Percentiles rank a stretch among this genome's conserved stretches.
Evolutionary conservation across 208 protist genomes (phyloP).

Genomic region (Trypanosoma scelopori): DNA sequence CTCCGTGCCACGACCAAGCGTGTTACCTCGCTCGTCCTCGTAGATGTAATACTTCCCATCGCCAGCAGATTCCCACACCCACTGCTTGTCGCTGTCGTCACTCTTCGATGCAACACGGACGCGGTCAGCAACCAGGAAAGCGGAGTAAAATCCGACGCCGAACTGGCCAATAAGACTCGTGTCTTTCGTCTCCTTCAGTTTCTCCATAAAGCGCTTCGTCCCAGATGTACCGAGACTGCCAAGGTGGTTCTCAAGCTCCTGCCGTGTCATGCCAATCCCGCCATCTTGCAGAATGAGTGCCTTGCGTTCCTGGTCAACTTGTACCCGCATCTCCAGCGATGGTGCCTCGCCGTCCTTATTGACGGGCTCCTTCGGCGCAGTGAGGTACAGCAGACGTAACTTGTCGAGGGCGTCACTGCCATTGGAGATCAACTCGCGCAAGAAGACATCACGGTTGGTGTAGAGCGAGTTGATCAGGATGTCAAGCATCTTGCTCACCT

Average conservation of each 20-base stretch:
- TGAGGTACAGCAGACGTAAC: conserved; percentile 98
- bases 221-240: conserved; percentile 99
- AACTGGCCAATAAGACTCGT: conserved; percentile 99
- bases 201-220: conserved; percentile 96
- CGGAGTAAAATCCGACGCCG: conserved; percentile 99
- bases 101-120: conserved; percentile 97
- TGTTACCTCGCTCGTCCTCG: conserved; percentile 94
- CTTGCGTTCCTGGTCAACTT: conserved; percentile 83
- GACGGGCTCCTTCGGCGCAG: conserved; percentile 83
- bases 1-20: conserved; percentile 96
- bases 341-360: conserved; percentile 66
- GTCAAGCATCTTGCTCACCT: conserved; percentile 97
- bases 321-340: conserved; percentile 92
- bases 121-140: conserved; percentile 98
- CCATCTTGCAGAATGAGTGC: conserved; percentile 97
- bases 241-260: conserved; percentile 98
- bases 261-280: conserved; percentile 99
- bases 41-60: conserved; percentile 94
- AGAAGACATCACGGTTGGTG: conserved; percentile 99
- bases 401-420: conserved; percentile 99
- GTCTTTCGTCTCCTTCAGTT: conserved; percentile 75
- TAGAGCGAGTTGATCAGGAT: conserved; percentile 99
- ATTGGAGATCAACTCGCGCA: conserved; percentile 99
- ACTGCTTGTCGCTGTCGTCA: conserved; percentile 93
- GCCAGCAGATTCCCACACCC: conserved; percentile 98